Percentiles rank a stretch among this genome's conserved stretches.
These are phyloP conservation scores for Pseudozyma pruni DNA, from an alignment of 1,284 basidiomycete genomes.

Conservation along the genomic window DNA sequence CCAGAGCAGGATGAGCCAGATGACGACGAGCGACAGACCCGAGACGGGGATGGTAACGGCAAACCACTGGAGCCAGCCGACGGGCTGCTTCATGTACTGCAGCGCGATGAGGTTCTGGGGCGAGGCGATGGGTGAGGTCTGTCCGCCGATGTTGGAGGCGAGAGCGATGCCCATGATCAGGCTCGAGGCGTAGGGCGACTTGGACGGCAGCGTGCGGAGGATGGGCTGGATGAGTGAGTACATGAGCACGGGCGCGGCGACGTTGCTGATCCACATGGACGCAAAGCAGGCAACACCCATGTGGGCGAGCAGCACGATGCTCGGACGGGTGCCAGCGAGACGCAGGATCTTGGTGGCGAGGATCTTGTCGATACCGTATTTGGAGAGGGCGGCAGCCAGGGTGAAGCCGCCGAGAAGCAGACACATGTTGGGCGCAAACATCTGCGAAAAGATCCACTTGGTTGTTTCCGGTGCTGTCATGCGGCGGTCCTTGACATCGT, in stretches of 20 bases:
- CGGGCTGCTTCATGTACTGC: conserved; percentile 82
- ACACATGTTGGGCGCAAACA: conserved; percentile 90
- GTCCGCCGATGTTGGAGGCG: conserved; percentile 97
- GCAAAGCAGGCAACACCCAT: conserved; percentile 98
- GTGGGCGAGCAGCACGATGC: conserved; percentile 87
- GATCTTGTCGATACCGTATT: conserved; percentile 92
- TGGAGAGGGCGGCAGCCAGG: conserved; percentile 93
- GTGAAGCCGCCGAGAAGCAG: conserved; percentile 84
- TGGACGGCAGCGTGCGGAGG: conserved; percentile 86
- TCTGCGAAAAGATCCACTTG: conserved; percentile 76
- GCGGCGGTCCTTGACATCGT: conserved; percentile 73
- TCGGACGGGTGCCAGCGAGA: conserved; percentile 87
- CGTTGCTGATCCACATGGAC: conserved; percentile 99
- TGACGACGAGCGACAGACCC: conserved; percentile 81
- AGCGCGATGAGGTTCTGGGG: conserved; percentile 97
- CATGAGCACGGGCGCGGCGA: conserved; percentile 95
- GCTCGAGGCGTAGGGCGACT: conserved; percentile 86
- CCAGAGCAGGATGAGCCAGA: conserved; percentile 88
- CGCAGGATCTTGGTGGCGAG: conserved; percentile 91
- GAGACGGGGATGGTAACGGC: conserved; percentile 92
- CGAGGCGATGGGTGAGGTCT: conserved; percentile 88
- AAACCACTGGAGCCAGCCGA: conserved; percentile 95
- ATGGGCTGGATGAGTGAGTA: conserved; percentile 98
- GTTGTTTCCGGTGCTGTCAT: conserved; percentile 80
- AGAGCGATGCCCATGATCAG: conserved; percentile 95